Base-by-base conservation (phyloP, 1,284 basidiomycete species). In the Thecaphora thlaspeos region DNA sequence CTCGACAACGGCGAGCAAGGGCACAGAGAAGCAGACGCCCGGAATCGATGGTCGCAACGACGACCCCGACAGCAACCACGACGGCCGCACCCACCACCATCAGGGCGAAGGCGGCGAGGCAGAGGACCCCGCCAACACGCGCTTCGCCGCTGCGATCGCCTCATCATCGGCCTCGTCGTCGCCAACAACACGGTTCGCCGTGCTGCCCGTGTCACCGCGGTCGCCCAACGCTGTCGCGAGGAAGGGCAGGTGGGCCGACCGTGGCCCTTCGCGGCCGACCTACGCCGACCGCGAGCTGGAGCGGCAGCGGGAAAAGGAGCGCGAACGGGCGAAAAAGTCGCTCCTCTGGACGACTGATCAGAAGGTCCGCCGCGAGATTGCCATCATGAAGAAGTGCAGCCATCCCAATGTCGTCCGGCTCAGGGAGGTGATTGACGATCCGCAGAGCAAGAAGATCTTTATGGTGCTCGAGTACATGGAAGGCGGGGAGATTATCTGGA, bases 391-490 rank as follows among this genome's bases (percentile, higher is more conserved):
- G 81, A 93, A 95, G 75, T 75, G 72, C 74, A 82, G 87, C 55
- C 93, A 98, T 77, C 87, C 88, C 0, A 88, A 98, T 75, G 87
- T 98, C 53, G 94, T 98, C 5, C 84, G 87, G 61, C 83, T 98
- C 58, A 86, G 88, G 71, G 92, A 96, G 79, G 92, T 97, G 73
- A 95, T 98, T 68, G 93, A 98, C 78, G 94, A 97, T 79, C 86
- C 87, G 22, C 84, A 89, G 59, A 86, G 85, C 57, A 89, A 90
- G 76, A 90, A 90, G 80, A 89, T 97, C 39, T 95, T 91, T 79
- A 90, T 98, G 86, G 90, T 97, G 43, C 88, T 98, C 84, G 94
- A 99, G 78, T 96, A 91, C 79, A 88, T 96, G 73, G 87, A 87
- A 17, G 92, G 92, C 26, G 94, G 95, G 37, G 92, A 97, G 79